phyloP scores from a whole-genome alignment of 306 rosid species.

The Trichosanthes truncata region DNA sequence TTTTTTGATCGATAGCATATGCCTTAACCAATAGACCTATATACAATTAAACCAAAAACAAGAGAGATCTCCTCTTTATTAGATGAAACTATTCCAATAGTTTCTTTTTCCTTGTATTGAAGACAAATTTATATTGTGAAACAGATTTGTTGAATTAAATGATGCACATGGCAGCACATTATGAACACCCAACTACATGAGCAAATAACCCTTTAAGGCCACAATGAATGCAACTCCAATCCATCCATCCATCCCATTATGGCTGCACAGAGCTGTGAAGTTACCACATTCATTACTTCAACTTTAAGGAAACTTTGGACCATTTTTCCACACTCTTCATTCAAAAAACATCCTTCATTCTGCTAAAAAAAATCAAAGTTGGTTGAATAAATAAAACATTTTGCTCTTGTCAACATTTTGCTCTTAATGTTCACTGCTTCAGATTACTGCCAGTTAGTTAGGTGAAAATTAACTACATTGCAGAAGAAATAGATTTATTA shows the following conservation, averaged over 20 bases:
- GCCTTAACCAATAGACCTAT: too few relatives aligned
- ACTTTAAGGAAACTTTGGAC: conserved; percentile 4
- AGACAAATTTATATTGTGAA: neutral
- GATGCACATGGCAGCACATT: conserved; percentile 8
- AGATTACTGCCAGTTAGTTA: too few relatives aligned
- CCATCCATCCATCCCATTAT: neutral
- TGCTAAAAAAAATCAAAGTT: neutral
- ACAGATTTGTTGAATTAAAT: neutral
- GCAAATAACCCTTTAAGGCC: neutral
- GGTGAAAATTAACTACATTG: too few relatives aligned
- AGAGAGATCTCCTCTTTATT: neutral
- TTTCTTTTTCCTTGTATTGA: neutral
- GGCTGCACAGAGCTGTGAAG: neutral
- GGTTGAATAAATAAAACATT: neutral
- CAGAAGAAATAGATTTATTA: neutral
- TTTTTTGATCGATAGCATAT: too few relatives aligned
- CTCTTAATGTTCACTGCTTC: too few relatives aligned
- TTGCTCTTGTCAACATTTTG: neutral
- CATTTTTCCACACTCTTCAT: neutral
- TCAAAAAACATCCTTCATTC: neutral
- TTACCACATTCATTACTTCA: neutral
- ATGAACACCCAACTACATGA: neutral
- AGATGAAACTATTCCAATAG: neutral
- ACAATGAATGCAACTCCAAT: conserved; percentile 10
- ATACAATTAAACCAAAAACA: neutral